Conservation (phyloP, 2,329 filamentous ascomycete genomes). For the Alternaria angustiovoidea region DNA sequence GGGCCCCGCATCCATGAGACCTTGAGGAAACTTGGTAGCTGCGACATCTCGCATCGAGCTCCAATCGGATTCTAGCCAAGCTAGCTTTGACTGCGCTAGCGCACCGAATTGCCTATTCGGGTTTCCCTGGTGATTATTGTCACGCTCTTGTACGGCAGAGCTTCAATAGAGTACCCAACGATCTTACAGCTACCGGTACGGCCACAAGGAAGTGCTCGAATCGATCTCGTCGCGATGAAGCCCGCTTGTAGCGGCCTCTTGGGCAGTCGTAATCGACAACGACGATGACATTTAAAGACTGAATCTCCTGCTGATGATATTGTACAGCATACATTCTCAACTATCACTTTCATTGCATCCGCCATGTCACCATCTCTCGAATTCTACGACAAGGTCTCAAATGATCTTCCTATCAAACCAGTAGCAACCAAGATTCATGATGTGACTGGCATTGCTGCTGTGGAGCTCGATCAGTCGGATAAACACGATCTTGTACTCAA, state of each 20-base stretch:
- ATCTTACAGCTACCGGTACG: background rate
- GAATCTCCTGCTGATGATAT: background rate
- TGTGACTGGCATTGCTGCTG: slow-evolving; percentile 12
- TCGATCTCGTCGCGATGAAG: background rate
- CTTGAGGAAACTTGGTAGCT: background rate
- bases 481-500: slow-evolving; percentile 16
- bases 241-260: background rate
- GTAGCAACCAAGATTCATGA: slow-evolving; percentile 19
- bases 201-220: background rate
- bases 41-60: slow-evolving; percentile 12
- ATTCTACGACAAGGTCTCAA: slow-evolving; percentile 17
- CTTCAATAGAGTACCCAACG: background rate
- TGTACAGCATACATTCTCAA: background rate
- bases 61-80: background rate
- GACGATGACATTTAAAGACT: background rate
- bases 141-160: background rate
- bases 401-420: slow-evolving; percentile 18
- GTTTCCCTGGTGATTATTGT: background rate
- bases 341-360: background rate
- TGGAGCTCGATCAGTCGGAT: slow-evolving; percentile 8
- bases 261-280: background rate
- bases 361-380: slow-evolving; percentile 20
- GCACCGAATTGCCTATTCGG: background rate
- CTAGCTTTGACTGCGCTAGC: background rate
- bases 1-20: background rate